These are phyloP conservation scores for Bassia scoparia DNA, from an alignment of 148 eudicot genomes.

Conservation along the genomic window DNA sequence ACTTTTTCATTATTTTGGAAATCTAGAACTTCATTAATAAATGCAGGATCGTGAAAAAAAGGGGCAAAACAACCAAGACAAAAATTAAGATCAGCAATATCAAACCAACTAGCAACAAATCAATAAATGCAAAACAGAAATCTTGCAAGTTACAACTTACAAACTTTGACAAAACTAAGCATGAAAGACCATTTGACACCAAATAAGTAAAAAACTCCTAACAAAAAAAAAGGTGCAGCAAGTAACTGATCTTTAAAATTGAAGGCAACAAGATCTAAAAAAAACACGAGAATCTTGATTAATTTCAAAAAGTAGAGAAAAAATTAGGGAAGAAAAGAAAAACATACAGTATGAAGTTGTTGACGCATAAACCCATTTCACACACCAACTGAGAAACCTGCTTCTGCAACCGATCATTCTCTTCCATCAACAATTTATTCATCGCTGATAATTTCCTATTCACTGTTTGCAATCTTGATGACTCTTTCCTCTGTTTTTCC, in stretches of 20 bases:
- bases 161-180: neutral
- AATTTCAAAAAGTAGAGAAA: neutral
- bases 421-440: constrained; percentile 96
- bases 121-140: neutral
- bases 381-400: constrained; percentile 88
- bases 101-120: neutral
- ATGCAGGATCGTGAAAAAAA: no score
- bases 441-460: constrained; percentile 80
- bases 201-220: neutral
- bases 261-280: constrained; percentile 15
- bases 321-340: constrained; percentile 5
- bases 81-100: neutral
- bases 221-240: no score
- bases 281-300: neutral
- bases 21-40: no score
- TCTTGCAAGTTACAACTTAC: neutral
- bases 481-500: constrained; percentile 90
- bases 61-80: no score
- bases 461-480: constrained; percentile 70
- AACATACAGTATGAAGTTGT: constrained; percentile 74
- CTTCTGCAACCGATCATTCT: constrained; percentile 92
- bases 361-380: constrained; percentile 93
- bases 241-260: constrained; percentile 1
- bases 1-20: no score
- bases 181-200: neutral